These are phyloP conservation scores for Phytophthora foliorum DNA, from an alignment of 352 stramenopile species.

Conservation along the genomic window DNA sequence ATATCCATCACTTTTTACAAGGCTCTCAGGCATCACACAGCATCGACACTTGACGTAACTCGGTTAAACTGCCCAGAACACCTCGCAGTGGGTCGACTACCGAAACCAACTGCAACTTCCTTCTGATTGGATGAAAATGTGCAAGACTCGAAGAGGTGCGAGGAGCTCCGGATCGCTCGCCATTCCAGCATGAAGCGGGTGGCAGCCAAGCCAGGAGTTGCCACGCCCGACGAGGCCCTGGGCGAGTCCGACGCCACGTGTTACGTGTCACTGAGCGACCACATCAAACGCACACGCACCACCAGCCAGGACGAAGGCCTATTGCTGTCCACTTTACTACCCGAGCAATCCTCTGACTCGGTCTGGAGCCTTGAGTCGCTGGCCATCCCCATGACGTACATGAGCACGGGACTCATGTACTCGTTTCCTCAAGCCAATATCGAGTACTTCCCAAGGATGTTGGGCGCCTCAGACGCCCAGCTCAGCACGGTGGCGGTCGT, in stretches of 20 bases:
- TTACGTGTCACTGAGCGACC: conserved; percentile 40
- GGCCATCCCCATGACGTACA: conserved; percentile 83
- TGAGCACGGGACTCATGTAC: conserved; percentile 76
- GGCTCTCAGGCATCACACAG: too few relatives aligned
- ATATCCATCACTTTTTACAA: too few relatives aligned
- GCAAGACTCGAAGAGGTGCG: conserved; percentile 25
- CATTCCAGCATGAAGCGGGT: conserved; percentile 28
- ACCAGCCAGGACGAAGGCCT: conserved; percentile 35
- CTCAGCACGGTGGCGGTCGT: conserved; percentile 78
- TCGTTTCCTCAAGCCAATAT: conserved; percentile 79
- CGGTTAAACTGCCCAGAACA: too few relatives aligned
- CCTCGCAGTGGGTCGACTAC: too few relatives aligned
- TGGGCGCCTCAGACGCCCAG: conserved; percentile 74
- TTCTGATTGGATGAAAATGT: conserved; percentile 13
- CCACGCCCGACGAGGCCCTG: conserved; percentile 33
- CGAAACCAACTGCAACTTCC: too few relatives aligned
- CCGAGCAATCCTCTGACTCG: conserved; percentile 40
- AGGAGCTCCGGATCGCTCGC: conserved; percentile 1
- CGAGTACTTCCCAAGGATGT: conserved; percentile 74
- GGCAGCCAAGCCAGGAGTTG: conserved; percentile 8
- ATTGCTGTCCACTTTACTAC: conserved; percentile 29
- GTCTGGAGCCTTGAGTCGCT: conserved; percentile 63
- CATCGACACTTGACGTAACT: too few relatives aligned
- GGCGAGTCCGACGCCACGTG: conserved; percentile 32
- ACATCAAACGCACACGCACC: conserved; percentile 31